Conservation (phyloP, 202 grass and related monocot genomes). For the Schoenoplectus tabernaemontani region DNA sequence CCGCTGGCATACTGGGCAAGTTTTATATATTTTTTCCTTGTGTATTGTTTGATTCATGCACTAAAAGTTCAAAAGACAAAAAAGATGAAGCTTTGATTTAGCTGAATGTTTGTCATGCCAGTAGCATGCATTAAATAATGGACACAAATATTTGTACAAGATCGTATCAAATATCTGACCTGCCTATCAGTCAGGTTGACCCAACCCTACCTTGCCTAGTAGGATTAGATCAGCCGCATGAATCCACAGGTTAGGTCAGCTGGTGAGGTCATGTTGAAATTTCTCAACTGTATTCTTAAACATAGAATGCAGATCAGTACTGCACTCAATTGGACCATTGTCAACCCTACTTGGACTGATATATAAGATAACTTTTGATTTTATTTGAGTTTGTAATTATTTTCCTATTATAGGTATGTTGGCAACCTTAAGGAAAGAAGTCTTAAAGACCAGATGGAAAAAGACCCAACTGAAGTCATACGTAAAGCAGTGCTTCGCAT, state of each 20-base stretch:
- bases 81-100: neutral
- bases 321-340: neutral
- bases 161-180: neutral
- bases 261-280: neutral
- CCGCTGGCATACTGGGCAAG: slow-evolving; percentile 92
- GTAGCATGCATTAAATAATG: neutral
- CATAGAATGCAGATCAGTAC: neutral
- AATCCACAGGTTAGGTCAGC: neutral
- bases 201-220: neutral
- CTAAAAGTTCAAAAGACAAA: neutral
- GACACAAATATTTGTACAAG: neutral
- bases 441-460: slow-evolving; percentile 87
- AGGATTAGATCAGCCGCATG: neutral
- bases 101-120: neutral
- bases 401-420: slow-evolving; percentile 48
- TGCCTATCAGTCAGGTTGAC: neutral
- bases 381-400: neutral
- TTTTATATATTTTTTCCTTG: neutral
- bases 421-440: slow-evolving; percentile 87
- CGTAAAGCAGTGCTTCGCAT: slow-evolving; percentile 81
- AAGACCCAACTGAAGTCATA: slow-evolving; percentile 91
- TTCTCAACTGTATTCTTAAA: neutral
- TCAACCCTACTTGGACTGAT: neutral
- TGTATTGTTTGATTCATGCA: neutral
- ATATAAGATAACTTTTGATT: neutral